phyloP scores from a whole-genome alignment of 805 yeast species.

The Yamadazyma philogaea region DNA sequence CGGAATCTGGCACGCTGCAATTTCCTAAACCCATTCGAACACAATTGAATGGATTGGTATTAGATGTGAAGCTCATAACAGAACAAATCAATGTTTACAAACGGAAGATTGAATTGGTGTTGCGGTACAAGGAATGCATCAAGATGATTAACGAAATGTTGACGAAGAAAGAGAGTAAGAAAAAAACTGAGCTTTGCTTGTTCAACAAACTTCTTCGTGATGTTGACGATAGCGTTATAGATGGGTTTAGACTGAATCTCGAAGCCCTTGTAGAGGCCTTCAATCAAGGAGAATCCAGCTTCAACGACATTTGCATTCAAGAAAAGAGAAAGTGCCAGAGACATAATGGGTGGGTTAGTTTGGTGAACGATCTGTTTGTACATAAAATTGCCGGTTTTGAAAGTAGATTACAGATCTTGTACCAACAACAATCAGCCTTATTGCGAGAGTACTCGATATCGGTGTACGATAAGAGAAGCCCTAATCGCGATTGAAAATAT shows the following conservation, averaged over 20 bases:
- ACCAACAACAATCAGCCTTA: slow-evolving; percentile 25
- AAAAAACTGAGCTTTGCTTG: slow-evolving; percentile 14
- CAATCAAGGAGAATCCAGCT: slow-evolving; percentile 1
- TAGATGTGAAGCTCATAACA: slow-evolving; percentile 16
- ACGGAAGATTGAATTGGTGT: slow-evolving; percentile 19
- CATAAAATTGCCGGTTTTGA: slow-evolving; percentile 32
- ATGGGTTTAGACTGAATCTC: slow-evolving; percentile 1
- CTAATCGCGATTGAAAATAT: neutral
- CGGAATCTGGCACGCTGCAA: slow-evolving; percentile 8
- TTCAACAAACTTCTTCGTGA: slow-evolving; percentile 12
- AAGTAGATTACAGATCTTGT: slow-evolving; percentile 25
- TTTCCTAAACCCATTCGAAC: slow-evolving; percentile 20
- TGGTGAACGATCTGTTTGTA: slow-evolving; percentile 31
- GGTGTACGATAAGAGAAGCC: slow-evolving; percentile 18
- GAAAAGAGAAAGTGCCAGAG: slow-evolving; percentile 56
- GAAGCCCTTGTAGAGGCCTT: slow-evolving; percentile 4
- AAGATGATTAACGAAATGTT: slow-evolving; percentile 37
- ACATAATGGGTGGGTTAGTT: slow-evolving; percentile 51
- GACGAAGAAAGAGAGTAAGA: slow-evolving; percentile 12
- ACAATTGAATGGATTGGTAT: slow-evolving; percentile 19
- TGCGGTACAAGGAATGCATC: slow-evolving; percentile 33
- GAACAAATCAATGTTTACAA: slow-evolving; percentile 14
- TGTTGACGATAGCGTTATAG: neutral
- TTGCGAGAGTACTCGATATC: slow-evolving; percentile 36
- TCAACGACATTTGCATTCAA: slow-evolving; percentile 36